Evolutionary conservation across 805 yeast genomes (phyloP), one percentile per base, ranked within the genome.

Genomic region (Schizosaccharomyces lindneri): DNA sequence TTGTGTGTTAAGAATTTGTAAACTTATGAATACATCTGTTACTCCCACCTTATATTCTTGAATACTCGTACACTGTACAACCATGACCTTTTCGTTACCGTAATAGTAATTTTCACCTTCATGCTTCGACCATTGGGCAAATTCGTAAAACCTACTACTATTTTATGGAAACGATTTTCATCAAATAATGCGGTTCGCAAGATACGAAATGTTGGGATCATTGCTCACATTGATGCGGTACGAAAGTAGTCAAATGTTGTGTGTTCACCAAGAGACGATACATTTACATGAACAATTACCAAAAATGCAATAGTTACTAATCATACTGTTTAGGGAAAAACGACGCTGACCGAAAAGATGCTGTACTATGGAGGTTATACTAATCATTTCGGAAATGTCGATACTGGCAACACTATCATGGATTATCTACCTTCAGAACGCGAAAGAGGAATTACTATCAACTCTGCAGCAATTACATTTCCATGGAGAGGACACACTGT

Each of bases 331-430:
- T 5, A 57, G 60, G 98, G 98, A 0, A 93, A 93, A 71, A 93
- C 98, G 3, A 93, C 98, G 1, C 89, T 98, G 0, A 90, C 98
- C 0, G 98, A 93, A 70, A 75, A 97, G 59, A 85, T 93, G 87
- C 79, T 93, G n/a, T 90, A 78, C 69, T 89, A 85, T 69, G 78
- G 89, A 62, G 97, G 97, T 0, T 77, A 83, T 63, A 90, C 85
- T 0, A 75, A 76, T 32, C 70, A 87, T 29, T 83, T 93, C 3
- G 98, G 98, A 64, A 82, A 93, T 67, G 98, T 93, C 4, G 97
- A 93, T 67, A 85, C 87, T 65, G 98, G 98, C 21, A 96, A 93
- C 68, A 93, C 98, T 0, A 93, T 89, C 1, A 93, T 95, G 2
- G 98, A 93, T 70, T 93, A 81, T 66, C 72, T 93, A 39, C 87